Conservation (phyloP, 176 grass and related monocot genomes). For the Thalia dealbata region DNA sequence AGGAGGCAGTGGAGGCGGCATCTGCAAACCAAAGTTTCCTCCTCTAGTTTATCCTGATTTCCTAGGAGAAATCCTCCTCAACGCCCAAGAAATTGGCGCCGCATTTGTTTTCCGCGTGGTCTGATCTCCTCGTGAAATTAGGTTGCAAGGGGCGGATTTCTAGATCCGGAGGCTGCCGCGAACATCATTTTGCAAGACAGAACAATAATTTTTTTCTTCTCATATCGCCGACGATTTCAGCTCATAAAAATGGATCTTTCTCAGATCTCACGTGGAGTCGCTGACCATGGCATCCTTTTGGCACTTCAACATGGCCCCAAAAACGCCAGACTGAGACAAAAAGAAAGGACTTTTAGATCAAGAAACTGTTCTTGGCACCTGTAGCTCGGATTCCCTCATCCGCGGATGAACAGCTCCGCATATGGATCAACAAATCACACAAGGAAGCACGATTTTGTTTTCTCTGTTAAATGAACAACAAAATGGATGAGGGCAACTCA, state of each 20-base stretch:
- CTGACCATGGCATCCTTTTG: not conserved
- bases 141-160: not conserved
- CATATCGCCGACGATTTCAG: not conserved
- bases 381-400: too few relatives aligned
- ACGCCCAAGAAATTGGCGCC: not conserved
- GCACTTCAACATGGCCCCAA: not conserved
- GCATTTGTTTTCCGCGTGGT: not conserved
- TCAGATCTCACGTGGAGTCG: not conserved
- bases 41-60: not conserved
- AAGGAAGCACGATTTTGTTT: too few relatives aligned
- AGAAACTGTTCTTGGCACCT: too few relatives aligned
- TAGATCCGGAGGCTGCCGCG: constrained; percentile 1
- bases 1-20: not conserved
- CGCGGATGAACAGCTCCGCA: too few relatives aligned
- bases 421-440: too few relatives aligned
- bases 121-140: not conserved
- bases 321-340: not conserved
- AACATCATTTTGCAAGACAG: too few relatives aligned
- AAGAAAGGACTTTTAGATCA: not conserved
- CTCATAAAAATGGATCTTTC: not conserved
- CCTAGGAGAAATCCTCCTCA: not conserved
- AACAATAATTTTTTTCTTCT: not conserved
- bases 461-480: too few relatives aligned
- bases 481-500: too few relatives aligned
- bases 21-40: not conserved